A percentile compares a stretch with the other conserved stretches of the same genome.
phyloP scores from a whole-genome alignment of 345 rosid genomes.

The Eucalyptus polyanthemos region DNA sequence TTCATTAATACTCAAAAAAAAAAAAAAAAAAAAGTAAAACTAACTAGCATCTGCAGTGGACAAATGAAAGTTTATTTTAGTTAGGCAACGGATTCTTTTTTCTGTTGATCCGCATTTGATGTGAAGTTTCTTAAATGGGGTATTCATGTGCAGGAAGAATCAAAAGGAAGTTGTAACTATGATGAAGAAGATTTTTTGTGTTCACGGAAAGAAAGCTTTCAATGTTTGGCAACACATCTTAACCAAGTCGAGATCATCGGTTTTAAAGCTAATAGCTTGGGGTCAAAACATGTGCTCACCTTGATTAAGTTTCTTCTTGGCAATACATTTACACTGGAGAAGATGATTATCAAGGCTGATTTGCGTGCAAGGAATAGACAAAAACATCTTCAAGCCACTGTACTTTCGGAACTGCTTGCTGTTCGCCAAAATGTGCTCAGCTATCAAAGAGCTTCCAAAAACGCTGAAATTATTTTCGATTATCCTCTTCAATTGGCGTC shows the following conservation, averaged over 20 bases:
- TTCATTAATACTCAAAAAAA: neutral
- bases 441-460: neutral
- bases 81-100: neutral
- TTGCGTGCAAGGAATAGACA: neutral
- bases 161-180: neutral
- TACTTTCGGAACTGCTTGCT: neutral
- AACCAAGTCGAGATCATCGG: neutral
- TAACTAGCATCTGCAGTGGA: neutral
- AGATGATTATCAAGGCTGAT: neutral
- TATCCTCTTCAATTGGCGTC: neutral
- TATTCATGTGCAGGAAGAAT: neutral
- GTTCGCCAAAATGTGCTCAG: neutral
- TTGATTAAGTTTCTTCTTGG: neutral
- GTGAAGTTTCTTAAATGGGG: neutral
- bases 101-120: neutral
- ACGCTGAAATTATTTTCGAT: neutral
- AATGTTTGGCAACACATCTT: neutral
- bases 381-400: neutral
- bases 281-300: neutral
- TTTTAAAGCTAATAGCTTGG: neutral
- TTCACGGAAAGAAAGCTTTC: neutral
- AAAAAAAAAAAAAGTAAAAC: neutral
- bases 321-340: neutral
- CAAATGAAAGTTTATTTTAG: neutral
- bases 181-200: neutral